These are phyloP conservation scores for Friedmanniomyces endolithicus DNA, from an alignment of 495 filamentous ascomycete genomes.

Conservation along the genomic window DNA sequence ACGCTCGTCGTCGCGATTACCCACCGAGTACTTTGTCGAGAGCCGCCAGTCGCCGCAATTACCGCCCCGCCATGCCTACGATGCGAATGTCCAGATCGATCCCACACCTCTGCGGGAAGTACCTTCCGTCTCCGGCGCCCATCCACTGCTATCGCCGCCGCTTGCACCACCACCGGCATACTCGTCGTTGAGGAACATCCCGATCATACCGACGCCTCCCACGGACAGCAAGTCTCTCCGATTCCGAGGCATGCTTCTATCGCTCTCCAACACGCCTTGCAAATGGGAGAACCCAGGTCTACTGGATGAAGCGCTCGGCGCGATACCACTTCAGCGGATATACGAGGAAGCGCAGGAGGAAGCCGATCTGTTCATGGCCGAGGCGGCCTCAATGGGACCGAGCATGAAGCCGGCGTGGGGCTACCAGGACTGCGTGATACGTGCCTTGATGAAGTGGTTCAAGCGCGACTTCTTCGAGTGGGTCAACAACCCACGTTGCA, in stretches of 20 bases:
- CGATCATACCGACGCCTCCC: slow-evolving; percentile 69
- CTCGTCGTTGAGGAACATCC: slow-evolving; percentile 56
- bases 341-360: slow-evolving; percentile 93
- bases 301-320: slow-evolving; percentile 77
- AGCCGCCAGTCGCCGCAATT: slow-evolving; percentile 19
- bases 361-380: slow-evolving; percentile 67
- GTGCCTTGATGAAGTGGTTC: slow-evolving; percentile 91
- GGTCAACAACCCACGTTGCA: slow-evolving; percentile 88
- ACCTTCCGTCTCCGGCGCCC: slow-evolving; percentile 29
- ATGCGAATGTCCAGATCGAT: slow-evolving; percentile 22
- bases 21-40: slow-evolving; percentile 31
- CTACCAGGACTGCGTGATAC: slow-evolving; percentile 94
- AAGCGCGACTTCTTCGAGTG: slow-evolving; percentile 88
- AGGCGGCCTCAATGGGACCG: slow-evolving; percentile 71
- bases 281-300: slow-evolving; percentile 96
- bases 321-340: slow-evolving; percentile 81
- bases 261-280: slow-evolving; percentile 68
- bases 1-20: slow-evolving; percentile 43
- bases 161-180: slow-evolving; percentile 45
- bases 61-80: slow-evolving; percentile 35
- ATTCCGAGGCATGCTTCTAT: slow-evolving; percentile 71
- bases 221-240: slow-evolving; percentile 60
- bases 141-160: slow-evolving; percentile 10
- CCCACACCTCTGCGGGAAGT: slow-evolving; percentile 29
- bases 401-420: slow-evolving; percentile 81